These are phyloP conservation scores for Persicaria tinctoria DNA, from an alignment of 148 eudicot genomes.

Conservation along the genomic window DNA sequence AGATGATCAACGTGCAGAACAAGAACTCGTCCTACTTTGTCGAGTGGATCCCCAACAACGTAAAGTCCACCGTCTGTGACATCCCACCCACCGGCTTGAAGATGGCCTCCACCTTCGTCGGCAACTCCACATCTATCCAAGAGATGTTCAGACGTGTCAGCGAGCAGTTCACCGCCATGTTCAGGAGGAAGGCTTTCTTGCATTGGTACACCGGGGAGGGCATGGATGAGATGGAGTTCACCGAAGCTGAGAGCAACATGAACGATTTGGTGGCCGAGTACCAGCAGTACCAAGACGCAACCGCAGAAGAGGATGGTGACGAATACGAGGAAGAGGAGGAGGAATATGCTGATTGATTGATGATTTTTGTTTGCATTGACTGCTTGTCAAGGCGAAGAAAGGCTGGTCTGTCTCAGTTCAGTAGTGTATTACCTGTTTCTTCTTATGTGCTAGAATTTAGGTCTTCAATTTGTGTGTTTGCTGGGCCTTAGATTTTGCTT, in stretches of 20 bases:
- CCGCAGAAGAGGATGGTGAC: conserved; percentile 13
- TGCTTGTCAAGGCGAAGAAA: neutral
- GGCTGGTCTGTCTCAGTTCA: neutral
- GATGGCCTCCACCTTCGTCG: conserved; percentile 48
- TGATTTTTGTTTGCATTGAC: conserved; percentile 5
- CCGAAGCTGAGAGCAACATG: conserved; percentile 37
- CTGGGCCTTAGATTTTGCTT: neutral
- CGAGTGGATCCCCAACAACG: conserved; percentile 53
- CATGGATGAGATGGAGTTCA: conserved; percentile 47
- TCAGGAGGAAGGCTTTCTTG: conserved; percentile 39
- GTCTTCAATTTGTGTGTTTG: neutral
- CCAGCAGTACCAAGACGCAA: conserved; percentile 46
- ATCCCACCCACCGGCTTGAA: conserved; percentile 47
- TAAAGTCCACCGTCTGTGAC: conserved; percentile 56
- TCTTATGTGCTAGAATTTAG: neutral
- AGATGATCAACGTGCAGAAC: conserved; percentile 51
- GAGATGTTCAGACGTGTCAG: too few relatives aligned
- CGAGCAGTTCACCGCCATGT: conserved; percentile 44
- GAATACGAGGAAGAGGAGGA: conserved; percentile 12
- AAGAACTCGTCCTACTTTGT: conserved; percentile 58
- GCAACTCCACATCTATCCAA: conserved; percentile 30
- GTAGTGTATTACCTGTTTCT: neutral
- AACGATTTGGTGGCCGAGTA: conserved; percentile 44
- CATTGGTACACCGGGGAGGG: conserved; percentile 45
- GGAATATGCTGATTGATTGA: neutral